Base-by-base conservation (phyloP, 495 filamentous ascomycete species). In the Cercophora samala region DNA sequence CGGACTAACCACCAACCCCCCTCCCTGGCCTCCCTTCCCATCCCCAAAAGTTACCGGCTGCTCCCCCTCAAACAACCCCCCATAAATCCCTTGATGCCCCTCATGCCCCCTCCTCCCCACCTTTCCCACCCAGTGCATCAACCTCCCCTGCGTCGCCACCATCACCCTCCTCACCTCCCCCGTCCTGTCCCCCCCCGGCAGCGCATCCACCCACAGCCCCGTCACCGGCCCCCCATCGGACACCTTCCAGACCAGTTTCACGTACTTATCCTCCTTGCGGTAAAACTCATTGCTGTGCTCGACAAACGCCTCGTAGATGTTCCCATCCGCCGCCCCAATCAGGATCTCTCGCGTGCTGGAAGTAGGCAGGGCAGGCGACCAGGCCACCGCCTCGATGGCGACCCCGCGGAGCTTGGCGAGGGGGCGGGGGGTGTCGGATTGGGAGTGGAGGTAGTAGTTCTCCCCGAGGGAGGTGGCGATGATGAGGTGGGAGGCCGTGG, bases 361-460 rank as follows among this genome's bases (percentile, higher is more conserved):
- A 21, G 95, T 97, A 5, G 95, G 96, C n/a, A 93, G 80, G n/a
- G 93, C 93, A 2, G 95, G 96, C 74, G 91, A 97, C 95, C 95
- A 99, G 59, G 93, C 92, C 69, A 99, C 83, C 67, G 89, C 89
- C 75, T 98, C 95, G 51, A 98, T 91, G 11, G 85, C 78, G 55
- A 97, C 91, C 9, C 91, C 91, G 73, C 93, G 94, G 58, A 99
- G 79, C 32, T 92, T 87, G 55, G 90, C 88, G 42, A 99, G 81
- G 23, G 89, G 83, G 66, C 95, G 91, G 9, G 93, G 91, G 71
- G 93, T 91, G 66, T 91, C 87, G 32, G 93, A 94, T 75, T 98
- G 95, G 26, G 92, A 93, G 76, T 98, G 95, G 13, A 99, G 89
- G 77, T 99, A 99, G 82, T 93, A 98, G 78, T 97, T 98, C 77